phyloP scores from a whole-genome alignment of 768 basidiomycete genomes.

The Termitomyces sp. region DNA sequence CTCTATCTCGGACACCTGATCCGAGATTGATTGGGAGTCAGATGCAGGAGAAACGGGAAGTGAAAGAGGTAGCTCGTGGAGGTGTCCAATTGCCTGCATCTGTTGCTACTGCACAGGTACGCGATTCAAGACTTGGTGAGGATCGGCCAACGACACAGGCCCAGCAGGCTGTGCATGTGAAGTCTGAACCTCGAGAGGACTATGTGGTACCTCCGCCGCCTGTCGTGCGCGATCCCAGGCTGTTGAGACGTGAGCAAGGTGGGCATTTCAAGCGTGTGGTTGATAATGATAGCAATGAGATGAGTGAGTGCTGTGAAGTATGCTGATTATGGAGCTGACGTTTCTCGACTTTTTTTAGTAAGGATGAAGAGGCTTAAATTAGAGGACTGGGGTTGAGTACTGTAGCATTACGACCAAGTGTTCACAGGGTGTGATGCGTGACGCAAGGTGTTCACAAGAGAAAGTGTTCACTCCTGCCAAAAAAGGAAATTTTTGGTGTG shows the following conservation, averaged over 20 bases:
- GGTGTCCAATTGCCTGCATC: not conserved
- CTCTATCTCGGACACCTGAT: not conserved
- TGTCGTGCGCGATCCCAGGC: not conserved
- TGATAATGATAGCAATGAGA: not conserved
- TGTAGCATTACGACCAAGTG: too few relatives aligned
- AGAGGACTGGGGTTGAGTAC: not conserved
- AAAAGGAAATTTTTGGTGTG: too few relatives aligned
- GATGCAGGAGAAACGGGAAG: not conserved
- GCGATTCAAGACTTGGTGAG: not conserved
- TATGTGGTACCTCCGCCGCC: not conserved
- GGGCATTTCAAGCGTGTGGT: not conserved
- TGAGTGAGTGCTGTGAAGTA: not conserved
- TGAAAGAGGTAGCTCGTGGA: not conserved
- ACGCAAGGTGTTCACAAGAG: too few relatives aligned
- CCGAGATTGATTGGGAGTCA: not conserved
- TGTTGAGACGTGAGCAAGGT: not conserved
- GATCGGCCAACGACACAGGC: not conserved
- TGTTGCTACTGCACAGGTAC: not conserved
- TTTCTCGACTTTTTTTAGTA: not conserved
- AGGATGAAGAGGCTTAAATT: not conserved
- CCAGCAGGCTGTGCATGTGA: not conserved
- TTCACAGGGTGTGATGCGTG: too few relatives aligned
- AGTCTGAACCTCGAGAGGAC: slow-evolving; percentile 9
- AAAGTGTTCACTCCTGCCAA: too few relatives aligned
- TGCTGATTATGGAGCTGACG: not conserved